These are phyloP conservation scores for Rhodosporidiobolus sp. DNA, from an alignment of 768 basidiomycete genomes.

Conservation along the genomic window DNA sequence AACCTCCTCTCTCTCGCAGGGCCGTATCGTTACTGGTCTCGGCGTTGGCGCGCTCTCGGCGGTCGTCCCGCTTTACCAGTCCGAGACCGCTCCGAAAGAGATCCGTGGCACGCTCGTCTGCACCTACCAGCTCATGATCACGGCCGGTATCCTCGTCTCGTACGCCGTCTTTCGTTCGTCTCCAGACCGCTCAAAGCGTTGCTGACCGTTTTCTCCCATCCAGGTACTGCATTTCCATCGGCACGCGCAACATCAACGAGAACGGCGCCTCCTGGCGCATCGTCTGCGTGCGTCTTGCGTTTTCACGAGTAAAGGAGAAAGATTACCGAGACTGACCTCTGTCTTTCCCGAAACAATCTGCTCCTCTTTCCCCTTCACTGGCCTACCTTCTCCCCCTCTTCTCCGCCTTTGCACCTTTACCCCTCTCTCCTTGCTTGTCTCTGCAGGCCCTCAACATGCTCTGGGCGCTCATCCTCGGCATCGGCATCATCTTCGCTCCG, in stretches of 20 bases:
- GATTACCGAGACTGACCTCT: too few relatives aligned
- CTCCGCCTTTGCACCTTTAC: too few relatives aligned
- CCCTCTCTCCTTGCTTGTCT: too few relatives aligned
- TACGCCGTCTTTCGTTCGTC: background rate
- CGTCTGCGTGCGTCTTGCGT: slow-evolving; percentile 56
- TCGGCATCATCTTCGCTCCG: slow-evolving; percentile 68
- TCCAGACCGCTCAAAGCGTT: too few relatives aligned
- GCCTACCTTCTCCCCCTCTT: slow-evolving; percentile 27
- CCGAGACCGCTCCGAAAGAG: slow-evolving; percentile 68
- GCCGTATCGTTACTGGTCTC: slow-evolving; percentile 61
- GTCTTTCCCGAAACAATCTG: slow-evolving; percentile 26
- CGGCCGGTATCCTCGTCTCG: slow-evolving; percentile 61
- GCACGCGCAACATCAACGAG: slow-evolving; percentile 55
- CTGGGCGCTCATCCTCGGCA: slow-evolving; percentile 62
- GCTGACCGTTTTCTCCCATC: too few relatives aligned
- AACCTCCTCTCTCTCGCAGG: background rate
- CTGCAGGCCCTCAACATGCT: slow-evolving; percentile 62
- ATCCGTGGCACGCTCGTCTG: slow-evolving; percentile 59
- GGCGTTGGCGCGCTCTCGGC: slow-evolving; percentile 68
- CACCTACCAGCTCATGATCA: slow-evolving; percentile 54
- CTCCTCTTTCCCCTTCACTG: slow-evolving; percentile 60
- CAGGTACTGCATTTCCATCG: slow-evolving; percentile 62
- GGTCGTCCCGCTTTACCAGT: slow-evolving; percentile 70
- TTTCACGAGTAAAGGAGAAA: too few relatives aligned
- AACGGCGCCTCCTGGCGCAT: slow-evolving; percentile 62